Base-by-base conservation (phyloP, 148 eudicot genomes). In the Mesembryanthemum crystallinum region DNA sequence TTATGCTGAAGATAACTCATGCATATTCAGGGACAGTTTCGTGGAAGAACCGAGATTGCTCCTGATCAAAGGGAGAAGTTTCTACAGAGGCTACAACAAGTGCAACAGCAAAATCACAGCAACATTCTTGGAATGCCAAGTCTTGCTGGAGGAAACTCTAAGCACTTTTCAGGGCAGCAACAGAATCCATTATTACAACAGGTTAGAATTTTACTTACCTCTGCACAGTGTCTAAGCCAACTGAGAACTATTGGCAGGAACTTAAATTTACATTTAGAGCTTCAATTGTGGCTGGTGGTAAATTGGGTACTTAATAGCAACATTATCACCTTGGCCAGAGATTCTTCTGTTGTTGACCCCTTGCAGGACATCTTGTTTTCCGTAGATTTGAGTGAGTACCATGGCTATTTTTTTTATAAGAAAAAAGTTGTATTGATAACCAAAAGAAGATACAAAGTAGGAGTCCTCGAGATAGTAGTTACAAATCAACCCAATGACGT, bases 21-120 rank as follows among this genome's bases (percentile, higher is more conserved):
- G 52, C 49, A 35, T 76, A 60, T 80, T 51, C 84, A 89, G 91
- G 94, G 91, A 23, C 99, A 95, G 73, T 29, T 84, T 58, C 98
- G 97, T 82, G 94, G 92, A 82, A 89, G 99, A 84, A 79, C 97
- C 76, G 98, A 96, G 87, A 91, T 96, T 83, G 88, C 98, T 78
- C 99, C 98, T 67, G 99, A 96, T 79, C 97, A 89, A 76, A 89
- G 95, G 80, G 98, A 96, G 85, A 88, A 96, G 82, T 96, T 83
- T 84, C 72, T 96, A 64, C 95, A 96, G 77, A 84, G 81, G 61
- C 78, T 86, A 72, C 98, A 92, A 86, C 97, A 96, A 72, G 96
- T 95, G 73, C 91, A 89, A 79, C 98, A 89, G 74, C 98, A 92
- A 84, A 89, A 94, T 77, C 99, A 87, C 80, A 85, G 83, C 80